Base-by-base conservation (phyloP, 2,329 filamentous ascomycete genomes). In the Cordyceps farinosa region DNA sequence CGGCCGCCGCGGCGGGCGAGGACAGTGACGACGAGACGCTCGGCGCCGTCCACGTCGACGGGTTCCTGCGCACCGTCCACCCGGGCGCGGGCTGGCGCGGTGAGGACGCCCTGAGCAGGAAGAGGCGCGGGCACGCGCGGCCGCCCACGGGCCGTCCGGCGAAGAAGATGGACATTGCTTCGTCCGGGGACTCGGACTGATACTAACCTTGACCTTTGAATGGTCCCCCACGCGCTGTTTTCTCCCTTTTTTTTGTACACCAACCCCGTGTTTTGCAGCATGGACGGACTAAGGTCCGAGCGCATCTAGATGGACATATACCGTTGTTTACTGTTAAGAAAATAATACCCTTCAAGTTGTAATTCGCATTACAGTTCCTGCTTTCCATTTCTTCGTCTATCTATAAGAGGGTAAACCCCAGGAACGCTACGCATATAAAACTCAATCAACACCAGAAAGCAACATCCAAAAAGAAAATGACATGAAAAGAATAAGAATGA, bases 11-110 rank as follows among this genome's bases (percentile, higher is more conserved):
- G 13, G 32, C 15, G 22, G 44, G 3, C 27, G 50, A 54, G 38
- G 76, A 77, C 27, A 77, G 80, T 64, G 82, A 78, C 68, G 83
- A 81, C 63, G 84, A 87, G 69, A 82, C 86, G 69, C 67, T 80
- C 9, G 88, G 87, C 0, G 87, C 80, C 0, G 85, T 90, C 27
- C 88, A 90, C 68, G 81, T 86, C 1, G 88, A 91, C 72, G 86
- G 88, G 0, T 91, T 89, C 69, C 67, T 91, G 68, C 78, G 79
- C 69, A 81, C 83, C 4, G 80, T 90, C 59, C 75, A 77, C 63
- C 73, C 77, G 1, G 75, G 78, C 7, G 74, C 70, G 50, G 83
- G 82, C 0, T 85, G 82, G 83, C 73, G 80, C 47, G 77, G 72
- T 1, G 74, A 71, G 40, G 77, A 79, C 40, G 62, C 64, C 3